Evolutionary conservation across 1,284 basidiomycete genomes (phyloP).

Genomic region (Apiotrichum gracile): DNA sequence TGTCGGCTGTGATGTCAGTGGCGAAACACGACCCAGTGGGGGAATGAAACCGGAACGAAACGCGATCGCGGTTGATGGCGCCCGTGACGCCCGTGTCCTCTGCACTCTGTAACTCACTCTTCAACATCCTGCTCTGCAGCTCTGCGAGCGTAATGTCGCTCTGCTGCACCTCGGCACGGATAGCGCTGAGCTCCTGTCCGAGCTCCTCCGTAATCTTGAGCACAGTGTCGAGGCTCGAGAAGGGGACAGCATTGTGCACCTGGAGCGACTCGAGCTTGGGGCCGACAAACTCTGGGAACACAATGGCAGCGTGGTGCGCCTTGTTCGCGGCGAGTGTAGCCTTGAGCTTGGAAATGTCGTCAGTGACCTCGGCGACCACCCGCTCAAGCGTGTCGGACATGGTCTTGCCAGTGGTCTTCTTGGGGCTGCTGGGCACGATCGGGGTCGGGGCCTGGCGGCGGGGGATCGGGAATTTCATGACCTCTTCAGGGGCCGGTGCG

Average conservation of each 20-base stretch:
- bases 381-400: slow-evolving; percentile 35
- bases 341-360: slow-evolving; percentile 41
- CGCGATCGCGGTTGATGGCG: background rate
- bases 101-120: slow-evolving; percentile 41
- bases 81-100: background rate
- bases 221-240: slow-evolving; percentile 32
- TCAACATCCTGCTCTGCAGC: slow-evolving; percentile 48
- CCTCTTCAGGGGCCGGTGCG: background rate
- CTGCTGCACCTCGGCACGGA: slow-evolving; percentile 23
- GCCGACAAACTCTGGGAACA: slow-evolving; percentile 12
- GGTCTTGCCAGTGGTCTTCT: slow-evolving; percentile 16
- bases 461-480: slow-evolving; percentile 15
- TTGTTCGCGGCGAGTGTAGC: slow-evolving; percentile 28
- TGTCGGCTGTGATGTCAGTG: slow-evolving; percentile 40
- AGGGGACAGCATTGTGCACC: slow-evolving; percentile 30
- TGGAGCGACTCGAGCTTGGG: slow-evolving; percentile 16
- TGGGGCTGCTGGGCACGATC: slow-evolving; percentile 31
- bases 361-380: slow-evolving; percentile 43
- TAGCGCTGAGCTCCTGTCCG: slow-evolving; percentile 25
- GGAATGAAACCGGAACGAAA: too few relatives aligned
- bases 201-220: slow-evolving; percentile 23
- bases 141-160: slow-evolving; percentile 43
- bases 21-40: background rate
- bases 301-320: slow-evolving; percentile 27
- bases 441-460: slow-evolving; percentile 30